A percentile compares a stretch with the other conserved stretches of the same genome.
Evolutionary conservation across 495 filamentous ascomycete genomes (phyloP).

Genomic region (Filosporella fistucella): DNA sequence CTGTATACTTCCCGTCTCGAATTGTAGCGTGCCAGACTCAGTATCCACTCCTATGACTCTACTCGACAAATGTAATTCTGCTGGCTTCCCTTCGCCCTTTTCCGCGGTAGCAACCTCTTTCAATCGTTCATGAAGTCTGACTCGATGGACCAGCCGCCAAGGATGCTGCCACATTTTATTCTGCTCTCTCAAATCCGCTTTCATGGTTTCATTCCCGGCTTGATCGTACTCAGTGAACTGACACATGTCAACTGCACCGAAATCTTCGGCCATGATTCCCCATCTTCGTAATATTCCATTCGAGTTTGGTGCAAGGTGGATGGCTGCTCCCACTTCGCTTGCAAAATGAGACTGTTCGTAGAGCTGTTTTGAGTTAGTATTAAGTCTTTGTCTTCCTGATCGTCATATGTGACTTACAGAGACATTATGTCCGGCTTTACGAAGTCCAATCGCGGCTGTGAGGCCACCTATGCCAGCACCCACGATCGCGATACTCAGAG

Average conservation of each 20-base stretch:
- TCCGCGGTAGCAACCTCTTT: slow-evolving; percentile 34
- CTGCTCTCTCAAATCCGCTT: slow-evolving; percentile 29
- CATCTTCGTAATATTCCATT: slow-evolving; percentile 42
- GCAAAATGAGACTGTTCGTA: slow-evolving; percentile 48
- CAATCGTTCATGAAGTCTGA: slow-evolving; percentile 39
- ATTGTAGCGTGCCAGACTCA: slow-evolving; percentile 32
- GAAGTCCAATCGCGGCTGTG: slow-evolving; percentile 47
- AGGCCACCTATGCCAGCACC: slow-evolving; percentile 55
- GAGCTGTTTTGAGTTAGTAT: slow-evolving; percentile 28
- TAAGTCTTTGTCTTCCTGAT: neutral
- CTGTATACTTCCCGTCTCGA: slow-evolving; percentile 30
- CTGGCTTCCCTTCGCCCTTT: slow-evolving; percentile 33
- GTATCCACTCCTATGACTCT: slow-evolving; percentile 41
- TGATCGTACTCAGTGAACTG: slow-evolving; percentile 8
- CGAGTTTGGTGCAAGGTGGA: slow-evolving; percentile 51
- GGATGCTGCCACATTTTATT: slow-evolving; percentile 42
- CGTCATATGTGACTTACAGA: slow-evolving; percentile 27
- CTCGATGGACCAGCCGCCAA: slow-evolving; percentile 45
- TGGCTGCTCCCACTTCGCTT: slow-evolving; percentile 50
- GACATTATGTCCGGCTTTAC: slow-evolving; percentile 50
- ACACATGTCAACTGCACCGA: slow-evolving; percentile 27
- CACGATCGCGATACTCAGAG: slow-evolving; percentile 42
- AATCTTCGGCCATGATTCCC: slow-evolving; percentile 32
- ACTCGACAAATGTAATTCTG: slow-evolving; percentile 35
- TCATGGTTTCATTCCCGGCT: slow-evolving; percentile 1